phyloP scores from a whole-genome alignment of 441 rosid genomes.

The Hura crepitans region DNA sequence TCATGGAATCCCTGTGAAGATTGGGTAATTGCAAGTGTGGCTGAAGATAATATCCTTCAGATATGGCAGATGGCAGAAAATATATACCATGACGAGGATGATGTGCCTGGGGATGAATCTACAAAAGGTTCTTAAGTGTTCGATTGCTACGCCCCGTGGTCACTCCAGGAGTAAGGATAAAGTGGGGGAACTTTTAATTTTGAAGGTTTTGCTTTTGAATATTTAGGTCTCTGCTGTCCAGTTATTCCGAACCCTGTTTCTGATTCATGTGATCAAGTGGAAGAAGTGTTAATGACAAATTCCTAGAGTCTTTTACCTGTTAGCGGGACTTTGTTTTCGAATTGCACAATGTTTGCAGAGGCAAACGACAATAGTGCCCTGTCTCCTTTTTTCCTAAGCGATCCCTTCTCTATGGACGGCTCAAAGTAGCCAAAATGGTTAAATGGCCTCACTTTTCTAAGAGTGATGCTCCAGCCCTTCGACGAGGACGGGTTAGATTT shows the following conservation, averaged over 20 bases:
- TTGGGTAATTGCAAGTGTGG: constrained; percentile 94
- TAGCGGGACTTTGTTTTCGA: neutral
- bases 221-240: neutral
- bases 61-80: constrained; percentile 99
- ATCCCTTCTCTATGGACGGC: too few species aligned
- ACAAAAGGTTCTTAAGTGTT: constrained; percentile 34
- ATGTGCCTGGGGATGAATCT: constrained; percentile 75
- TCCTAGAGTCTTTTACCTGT: neutral
- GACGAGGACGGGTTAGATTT: too few species aligned
- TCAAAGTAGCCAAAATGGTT: too few species aligned
- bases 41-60: constrained; percentile 96
- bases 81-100: constrained; percentile 93
- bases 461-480: too few species aligned
- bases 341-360: neutral
- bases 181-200: neutral
- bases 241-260: neutral
- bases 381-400: too few species aligned
- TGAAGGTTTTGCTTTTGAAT: neutral
- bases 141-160: neutral
- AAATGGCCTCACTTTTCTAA: too few species aligned
- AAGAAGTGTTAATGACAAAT: neutral
- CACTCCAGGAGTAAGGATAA: neutral
- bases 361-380: neutral
- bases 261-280: neutral
- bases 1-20: constrained; percentile 98